Evolutionary conservation across 2,329 filamentous ascomycete species (phyloP).

Genomic region (Pyrenochaeta sp.): DNA sequence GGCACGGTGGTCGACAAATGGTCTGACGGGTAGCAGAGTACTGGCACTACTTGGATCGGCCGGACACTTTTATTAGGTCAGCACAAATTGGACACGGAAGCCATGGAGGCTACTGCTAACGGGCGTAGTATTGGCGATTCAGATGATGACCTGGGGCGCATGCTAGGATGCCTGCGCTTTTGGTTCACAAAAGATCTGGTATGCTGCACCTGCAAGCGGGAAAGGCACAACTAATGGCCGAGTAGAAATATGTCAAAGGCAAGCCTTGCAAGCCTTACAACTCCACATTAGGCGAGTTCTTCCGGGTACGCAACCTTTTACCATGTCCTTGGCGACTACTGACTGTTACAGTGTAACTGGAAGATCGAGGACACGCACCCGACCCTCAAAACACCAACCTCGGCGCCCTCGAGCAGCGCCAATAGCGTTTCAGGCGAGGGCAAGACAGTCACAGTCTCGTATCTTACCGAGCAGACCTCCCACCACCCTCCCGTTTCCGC

Average conservation of each 20-base stretch:
- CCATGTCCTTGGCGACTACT: conserved; percentile 10
- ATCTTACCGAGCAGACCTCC: conserved; percentile 96
- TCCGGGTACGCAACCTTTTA: conserved; percentile 69
- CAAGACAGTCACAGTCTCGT: conserved; percentile 79
- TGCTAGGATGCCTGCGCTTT: conserved; percentile 93
- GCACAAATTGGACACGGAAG: conserved; percentile 19
- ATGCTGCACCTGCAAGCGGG: conserved; percentile 30
- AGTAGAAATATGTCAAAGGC: conserved; percentile 92
- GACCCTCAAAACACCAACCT: conserved; percentile 58
- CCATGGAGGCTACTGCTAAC: conserved; percentile 46
- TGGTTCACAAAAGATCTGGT: conserved; percentile 98
- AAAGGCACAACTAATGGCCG: conserved; percentile 26
- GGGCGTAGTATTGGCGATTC: conserved; percentile 77
- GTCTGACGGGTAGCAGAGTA: conserved; percentile 71
- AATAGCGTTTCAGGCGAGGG: conserved; percentile 49
- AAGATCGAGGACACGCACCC: conserved; percentile 83
- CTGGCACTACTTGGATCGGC: conserved; percentile 97
- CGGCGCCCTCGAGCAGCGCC: conserved; percentile 50
- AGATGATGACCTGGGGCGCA: conserved; percentile 88
- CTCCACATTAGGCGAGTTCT: conserved; percentile 95
- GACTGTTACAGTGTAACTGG: conserved; percentile 80
- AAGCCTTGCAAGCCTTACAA: conserved; percentile 99
- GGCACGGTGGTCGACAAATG: conserved; percentile 3
- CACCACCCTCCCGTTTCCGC: conserved; percentile 98
- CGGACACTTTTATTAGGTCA: conserved; percentile 82